Percentiles rank a stretch among this genome's conserved stretches.
Evolutionary conservation across 2,329 filamentous ascomycete genomes (phyloP).

Genomic region (Xylaria sp.): DNA sequence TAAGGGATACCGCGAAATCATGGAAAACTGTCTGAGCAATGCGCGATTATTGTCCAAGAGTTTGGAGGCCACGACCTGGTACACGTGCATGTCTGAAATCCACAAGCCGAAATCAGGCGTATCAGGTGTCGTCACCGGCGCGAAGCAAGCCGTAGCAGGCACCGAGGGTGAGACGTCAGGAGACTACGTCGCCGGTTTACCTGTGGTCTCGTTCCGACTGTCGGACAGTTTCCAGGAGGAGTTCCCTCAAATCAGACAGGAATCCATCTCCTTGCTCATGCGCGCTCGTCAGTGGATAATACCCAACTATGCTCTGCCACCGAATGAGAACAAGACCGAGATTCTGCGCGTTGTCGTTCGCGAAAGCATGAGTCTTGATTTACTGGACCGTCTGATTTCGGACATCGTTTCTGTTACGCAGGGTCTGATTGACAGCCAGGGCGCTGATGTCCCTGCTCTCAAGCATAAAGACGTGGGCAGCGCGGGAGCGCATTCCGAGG

Average conservation of each 20-base stretch:
- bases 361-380: conserved; percentile 75
- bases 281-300: conserved; percentile 77
- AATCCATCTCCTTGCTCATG: conserved; percentile 69
- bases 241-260: conserved; percentile 73
- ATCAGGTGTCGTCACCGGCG: conserved; percentile 46
- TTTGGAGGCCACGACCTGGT: conserved; percentile 75
- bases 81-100: conserved; percentile 72
- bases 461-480: conserved; percentile 43
- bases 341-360: conserved; percentile 75
- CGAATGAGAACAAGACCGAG: conserved; percentile 69
- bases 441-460: conserved; percentile 62
- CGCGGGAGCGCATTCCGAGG: conserved; percentile 13
- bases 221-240: conserved; percentile 69
- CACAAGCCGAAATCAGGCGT: conserved; percentile 65
- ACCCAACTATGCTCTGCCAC: conserved; percentile 75
- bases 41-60: conserved; percentile 71
- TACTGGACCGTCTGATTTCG: conserved; percentile 70
- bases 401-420: conserved; percentile 72
- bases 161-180: conserved; percentile 62
- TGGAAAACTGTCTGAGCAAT: conserved; percentile 74
- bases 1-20: conserved; percentile 70
- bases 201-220: conserved; percentile 75
- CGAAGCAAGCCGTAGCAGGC: conserved; percentile 55
- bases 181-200: conserved; percentile 72
- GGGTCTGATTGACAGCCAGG: conserved; percentile 65